These are phyloP conservation scores for Thelephora terrestris DNA, from an alignment of 1,284 basidiomycete species.

Conservation along the genomic window DNA sequence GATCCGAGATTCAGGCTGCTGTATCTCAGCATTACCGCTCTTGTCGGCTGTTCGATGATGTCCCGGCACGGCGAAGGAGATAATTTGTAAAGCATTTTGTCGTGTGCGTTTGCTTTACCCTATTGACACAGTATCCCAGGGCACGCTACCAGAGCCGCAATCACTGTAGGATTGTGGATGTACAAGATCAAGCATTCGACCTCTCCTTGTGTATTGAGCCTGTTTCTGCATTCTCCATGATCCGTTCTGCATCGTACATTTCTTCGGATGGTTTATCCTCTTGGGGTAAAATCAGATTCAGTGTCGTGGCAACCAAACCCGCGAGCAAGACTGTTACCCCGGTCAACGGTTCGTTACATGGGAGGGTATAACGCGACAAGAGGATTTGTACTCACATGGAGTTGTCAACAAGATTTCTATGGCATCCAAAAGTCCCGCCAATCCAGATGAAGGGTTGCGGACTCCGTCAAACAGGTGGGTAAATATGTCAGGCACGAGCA, in stretches of 20 bases:
- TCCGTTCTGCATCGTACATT: too few relatives aligned
- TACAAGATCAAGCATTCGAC: too few relatives aligned
- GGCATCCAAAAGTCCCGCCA: constrained; percentile 65
- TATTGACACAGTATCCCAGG: too few relatives aligned
- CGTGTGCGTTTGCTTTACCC: too few relatives aligned
- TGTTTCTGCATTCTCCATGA: too few relatives aligned
- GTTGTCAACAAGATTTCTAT: constrained; percentile 59
- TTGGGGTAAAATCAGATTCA: constrained; percentile 57
- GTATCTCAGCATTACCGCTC: constrained; percentile 34
- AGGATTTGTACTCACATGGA: not conserved
- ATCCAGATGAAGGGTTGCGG: constrained; percentile 40
- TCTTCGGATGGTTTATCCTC: constrained; percentile 19
- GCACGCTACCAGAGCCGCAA: too few relatives aligned
- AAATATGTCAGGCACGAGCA: constrained; percentile 52
- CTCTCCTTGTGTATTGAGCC: too few relatives aligned
- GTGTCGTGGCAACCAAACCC: constrained; percentile 53
- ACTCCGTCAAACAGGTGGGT: constrained; percentile 63
- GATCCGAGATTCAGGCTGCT: constrained; percentile 31
- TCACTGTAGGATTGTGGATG: too few relatives aligned
- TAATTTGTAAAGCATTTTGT: too few relatives aligned
- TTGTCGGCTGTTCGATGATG: constrained; percentile 32
- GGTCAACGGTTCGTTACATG: constrained; percentile 3
- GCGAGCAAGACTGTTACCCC: constrained; percentile 43
- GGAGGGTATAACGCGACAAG: not conserved
- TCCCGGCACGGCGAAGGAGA: not conserved